Conservation (phyloP, 768 basidiomycete genomes). For the Amanita brunnescens region DNA sequence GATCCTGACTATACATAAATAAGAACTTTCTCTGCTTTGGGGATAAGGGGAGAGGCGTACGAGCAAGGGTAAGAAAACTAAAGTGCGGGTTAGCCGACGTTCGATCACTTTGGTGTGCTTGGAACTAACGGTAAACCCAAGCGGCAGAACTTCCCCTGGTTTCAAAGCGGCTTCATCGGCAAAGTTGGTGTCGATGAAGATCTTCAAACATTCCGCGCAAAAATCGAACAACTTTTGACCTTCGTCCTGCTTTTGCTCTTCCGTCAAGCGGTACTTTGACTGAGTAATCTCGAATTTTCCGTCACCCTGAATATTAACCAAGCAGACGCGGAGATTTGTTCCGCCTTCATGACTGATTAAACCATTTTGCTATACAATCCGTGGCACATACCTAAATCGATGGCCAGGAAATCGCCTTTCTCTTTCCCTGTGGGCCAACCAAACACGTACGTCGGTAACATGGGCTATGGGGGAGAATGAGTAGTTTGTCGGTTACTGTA, state of each 20-base stretch:
- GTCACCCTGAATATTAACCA: slow-evolving; percentile 83
- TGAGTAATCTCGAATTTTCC: slow-evolving; percentile 98
- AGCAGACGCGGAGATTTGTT: slow-evolving; percentile 97
- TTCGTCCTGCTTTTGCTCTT: slow-evolving; percentile 98
- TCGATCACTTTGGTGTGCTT: background rate
- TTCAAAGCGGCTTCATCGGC: slow-evolving; percentile 39
- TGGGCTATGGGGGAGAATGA: slow-evolving; percentile 45
- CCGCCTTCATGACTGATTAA: slow-evolving; percentile 44
- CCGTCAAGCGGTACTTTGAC: slow-evolving; percentile 92
- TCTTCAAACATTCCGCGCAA: slow-evolving; percentile 88
- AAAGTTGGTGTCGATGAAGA: slow-evolving; percentile 74
- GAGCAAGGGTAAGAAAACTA: slow-evolving; percentile 94
- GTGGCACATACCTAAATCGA: slow-evolving; percentile 66
- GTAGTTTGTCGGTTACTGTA: background rate
- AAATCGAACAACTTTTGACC: slow-evolving; percentile 95
- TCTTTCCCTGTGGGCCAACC: slow-evolving; percentile 91
- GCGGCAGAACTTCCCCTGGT: slow-evolving; percentile 55
- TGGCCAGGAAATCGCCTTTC: slow-evolving; percentile 80
- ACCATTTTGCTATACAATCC: background rate
- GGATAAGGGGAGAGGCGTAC: slow-evolving; percentile 36
- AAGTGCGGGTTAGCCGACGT: slow-evolving; percentile 7
- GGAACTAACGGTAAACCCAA: slow-evolving; percentile 87
- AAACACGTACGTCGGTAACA: slow-evolving; percentile 97
- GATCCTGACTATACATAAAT: slow-evolving; percentile 56
- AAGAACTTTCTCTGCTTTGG: background rate